phyloP scores from a whole-genome alignment of 2,329 filamentous ascomycete genomes.

The Exophiala xenobiotica region DNA sequence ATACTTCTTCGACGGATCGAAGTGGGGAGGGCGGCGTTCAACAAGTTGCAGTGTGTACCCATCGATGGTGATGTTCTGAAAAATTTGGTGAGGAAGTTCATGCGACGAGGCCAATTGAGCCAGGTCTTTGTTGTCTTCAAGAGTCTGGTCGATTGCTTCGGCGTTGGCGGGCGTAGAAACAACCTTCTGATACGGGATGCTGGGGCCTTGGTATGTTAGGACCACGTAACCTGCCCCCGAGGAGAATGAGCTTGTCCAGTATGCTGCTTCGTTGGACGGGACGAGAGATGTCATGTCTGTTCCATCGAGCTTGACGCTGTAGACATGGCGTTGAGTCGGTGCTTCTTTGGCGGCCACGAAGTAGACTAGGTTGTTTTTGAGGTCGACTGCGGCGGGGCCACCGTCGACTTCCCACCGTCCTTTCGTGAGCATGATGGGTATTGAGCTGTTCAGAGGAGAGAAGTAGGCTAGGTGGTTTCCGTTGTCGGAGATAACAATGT shows the following conservation, averaged over 20 bases:
- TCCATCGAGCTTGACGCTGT: slow-evolving; percentile 82
- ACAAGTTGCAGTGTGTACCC: slow-evolving; percentile 71
- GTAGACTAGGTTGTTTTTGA: slow-evolving; percentile 84
- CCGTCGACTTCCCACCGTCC: slow-evolving; percentile 90
- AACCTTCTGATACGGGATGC: slow-evolving; percentile 87
- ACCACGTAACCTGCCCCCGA: slow-evolving; percentile 76
- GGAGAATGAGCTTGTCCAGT: slow-evolving; percentile 83
- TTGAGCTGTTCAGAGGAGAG: slow-evolving; percentile 75
- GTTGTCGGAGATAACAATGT: slow-evolving; percentile 81
- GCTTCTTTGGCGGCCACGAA: slow-evolving; percentile 84
- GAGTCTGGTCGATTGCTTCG: slow-evolving; percentile 62
- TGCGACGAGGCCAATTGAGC: slow-evolving; percentile 68
- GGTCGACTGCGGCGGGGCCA: slow-evolving; percentile 79
- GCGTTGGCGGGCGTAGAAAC: slow-evolving; percentile 74
- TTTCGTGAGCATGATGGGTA: slow-evolving; percentile 82
- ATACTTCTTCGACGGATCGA: slow-evolving; percentile 72
- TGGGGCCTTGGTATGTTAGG: slow-evolving; percentile 79
- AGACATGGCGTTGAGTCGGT: slow-evolving; percentile 86
- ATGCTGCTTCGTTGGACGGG: slow-evolving; percentile 69
- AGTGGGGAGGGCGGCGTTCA: slow-evolving; percentile 87
- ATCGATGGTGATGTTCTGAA: slow-evolving; percentile 81
- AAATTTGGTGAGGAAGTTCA: slow-evolving; percentile 79
- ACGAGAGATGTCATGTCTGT: slow-evolving; percentile 71
- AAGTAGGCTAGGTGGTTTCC: slow-evolving; percentile 95
- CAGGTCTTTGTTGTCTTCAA: slow-evolving; percentile 76